A percentile compares a stretch with the other conserved stretches of the same genome.
These are phyloP conservation scores for Arabis hirsuta DNA, from an alignment of 345 rosid species.

Conservation along the genomic window DNA sequence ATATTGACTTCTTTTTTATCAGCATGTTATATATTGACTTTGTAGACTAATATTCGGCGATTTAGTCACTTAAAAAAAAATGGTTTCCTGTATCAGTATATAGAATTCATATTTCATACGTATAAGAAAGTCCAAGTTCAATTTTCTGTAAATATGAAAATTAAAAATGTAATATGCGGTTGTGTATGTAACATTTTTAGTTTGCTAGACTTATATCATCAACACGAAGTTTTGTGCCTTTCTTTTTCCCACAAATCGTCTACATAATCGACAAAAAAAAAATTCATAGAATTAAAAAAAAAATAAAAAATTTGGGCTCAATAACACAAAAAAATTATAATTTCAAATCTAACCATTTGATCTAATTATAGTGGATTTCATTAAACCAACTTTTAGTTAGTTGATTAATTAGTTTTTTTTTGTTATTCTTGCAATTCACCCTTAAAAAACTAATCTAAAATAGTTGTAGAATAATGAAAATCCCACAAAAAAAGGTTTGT, in stretches of 20 bases:
- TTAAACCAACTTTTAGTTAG: too few relatives aligned
- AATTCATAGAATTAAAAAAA: too few relatives aligned
- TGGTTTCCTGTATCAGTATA: neutral
- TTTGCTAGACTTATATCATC: neutral
- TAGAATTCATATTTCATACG: neutral
- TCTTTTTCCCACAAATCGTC: neutral
- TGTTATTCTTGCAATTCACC: too few relatives aligned
- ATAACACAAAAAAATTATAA: neutral
- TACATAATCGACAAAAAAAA: neutral
- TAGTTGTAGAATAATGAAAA: neutral
- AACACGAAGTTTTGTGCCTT: neutral
- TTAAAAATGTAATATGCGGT: neutral
- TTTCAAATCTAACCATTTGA: neutral
- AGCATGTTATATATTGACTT: neutral
- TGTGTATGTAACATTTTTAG: neutral
- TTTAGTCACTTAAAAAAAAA: neutral
- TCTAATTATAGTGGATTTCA: too few relatives aligned
- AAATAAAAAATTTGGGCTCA: too few relatives aligned
- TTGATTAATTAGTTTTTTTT: too few relatives aligned
- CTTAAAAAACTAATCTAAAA: neutral
- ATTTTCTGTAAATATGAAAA: neutral
- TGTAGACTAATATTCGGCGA: neutral
- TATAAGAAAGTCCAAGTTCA: neutral
- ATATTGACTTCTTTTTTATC: too few relatives aligned
- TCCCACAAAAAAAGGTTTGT: neutral